Evolutionary conservation across 176 grass and related monocot genomes (phyloP).

Genomic region (Miscanthus lutarioriparius): DNA sequence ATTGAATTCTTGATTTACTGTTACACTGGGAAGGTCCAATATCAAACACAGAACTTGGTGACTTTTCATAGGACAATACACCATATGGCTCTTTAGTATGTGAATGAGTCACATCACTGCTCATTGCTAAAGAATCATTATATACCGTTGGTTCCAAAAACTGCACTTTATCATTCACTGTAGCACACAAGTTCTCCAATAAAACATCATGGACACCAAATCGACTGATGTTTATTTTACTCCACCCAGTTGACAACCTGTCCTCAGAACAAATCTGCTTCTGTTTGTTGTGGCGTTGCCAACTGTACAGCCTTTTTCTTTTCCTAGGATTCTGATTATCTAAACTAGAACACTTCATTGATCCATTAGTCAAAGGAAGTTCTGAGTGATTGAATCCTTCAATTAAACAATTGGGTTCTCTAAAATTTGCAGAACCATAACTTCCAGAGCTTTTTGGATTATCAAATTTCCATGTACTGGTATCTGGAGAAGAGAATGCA

Average conservation of each 20-base stretch:
- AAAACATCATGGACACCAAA: neutral
- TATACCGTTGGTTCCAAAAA: slow-evolving; percentile 11
- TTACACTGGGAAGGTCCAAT: neutral
- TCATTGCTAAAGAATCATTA: slow-evolving; percentile 6
- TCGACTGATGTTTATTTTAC: slow-evolving; percentile 21
- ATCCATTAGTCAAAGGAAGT: neutral
- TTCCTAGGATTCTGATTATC: slow-evolving; percentile 32
- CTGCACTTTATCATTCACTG: slow-evolving; percentile 18
- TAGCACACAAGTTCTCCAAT: slow-evolving; percentile 1
- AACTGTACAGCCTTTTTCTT: slow-evolving; percentile 52
- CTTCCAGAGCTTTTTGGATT: slow-evolving; percentile 27
- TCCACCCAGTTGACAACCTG: neutral
- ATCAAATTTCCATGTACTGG: slow-evolving; percentile 16
- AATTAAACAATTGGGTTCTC: slow-evolving; percentile 1
- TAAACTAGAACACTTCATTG: slow-evolving; percentile 17
- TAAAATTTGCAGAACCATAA: slow-evolving; percentile 17
- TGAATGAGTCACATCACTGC: slow-evolving; percentile 1
- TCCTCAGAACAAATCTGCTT: slow-evolving; percentile 32
- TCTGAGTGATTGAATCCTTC: neutral
- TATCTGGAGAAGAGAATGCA: slow-evolving; percentile 20
- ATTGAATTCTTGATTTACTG: slow-evolving; percentile 21
- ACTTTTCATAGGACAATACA: slow-evolving; percentile 19
- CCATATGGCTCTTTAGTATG: slow-evolving; percentile 14
- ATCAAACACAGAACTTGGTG: slow-evolving; percentile 18
- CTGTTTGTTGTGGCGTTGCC: slow-evolving; percentile 44